Base-by-base conservation (phyloP, 179 eudicot species). In the Heliamphora pulchella region DNA sequence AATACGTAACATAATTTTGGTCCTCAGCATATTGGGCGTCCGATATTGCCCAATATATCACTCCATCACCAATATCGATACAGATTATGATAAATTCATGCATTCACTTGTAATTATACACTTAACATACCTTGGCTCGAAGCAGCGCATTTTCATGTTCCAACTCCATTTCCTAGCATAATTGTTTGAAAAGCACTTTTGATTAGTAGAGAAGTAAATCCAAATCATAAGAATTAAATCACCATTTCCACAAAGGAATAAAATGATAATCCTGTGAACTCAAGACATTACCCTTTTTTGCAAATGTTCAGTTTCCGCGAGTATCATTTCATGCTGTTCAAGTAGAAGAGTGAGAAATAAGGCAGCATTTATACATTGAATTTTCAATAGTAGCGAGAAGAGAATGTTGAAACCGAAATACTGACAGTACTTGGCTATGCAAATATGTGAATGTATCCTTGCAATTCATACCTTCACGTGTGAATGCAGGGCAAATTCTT, bases 281-380 rank as follows among this genome's bases (percentile, higher is more conserved):
- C 53, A 51, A 20, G 14, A 13, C 47, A 14, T 81, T 86, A 92
- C 97, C 95, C 87, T 92, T 86, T 91, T 92, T 88, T 92, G 93
- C 82, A 87, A 4, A 80, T 55, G 72, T 71, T 92, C 97, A 43
- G 89, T 88, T 71, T 91, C 95, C 50, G 89, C 90, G 51, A 91
- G 91, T 70, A 91, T 80, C 83, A 89, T 57, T 70, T 92, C 97
- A 80, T 92, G 88, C 97, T 92, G 91, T 63, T 41, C 82, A 85
- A 81, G 50, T 15, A 20, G 53, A 70, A 48, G 74, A 13, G 8
- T 47, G 14, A 55, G 14, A 46, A 9, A 53, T 31, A 22, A 72
- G 53, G 71, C 0, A 78, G 9, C 57, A 41, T 55, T 5, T 3
- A 2, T 68, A 5, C 17, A 71, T 14, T n/a, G 14, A 10, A 18